These are phyloP conservation scores for Trichosanthes truncata DNA, from an alignment of 306 rosid genomes.

Conservation along the genomic window DNA sequence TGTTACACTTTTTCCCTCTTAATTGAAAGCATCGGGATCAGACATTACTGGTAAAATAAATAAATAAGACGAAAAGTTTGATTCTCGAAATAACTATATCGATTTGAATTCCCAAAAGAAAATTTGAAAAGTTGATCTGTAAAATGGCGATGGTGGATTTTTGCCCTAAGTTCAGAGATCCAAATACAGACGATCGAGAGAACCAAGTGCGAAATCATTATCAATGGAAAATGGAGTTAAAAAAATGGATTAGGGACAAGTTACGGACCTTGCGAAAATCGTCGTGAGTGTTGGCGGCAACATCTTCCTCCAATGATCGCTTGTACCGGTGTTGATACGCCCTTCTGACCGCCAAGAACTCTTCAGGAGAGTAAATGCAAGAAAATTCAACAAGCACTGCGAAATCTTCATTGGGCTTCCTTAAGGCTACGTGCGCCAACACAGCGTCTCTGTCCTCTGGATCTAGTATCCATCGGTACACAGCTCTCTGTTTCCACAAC, in stretches of 20 bases:
- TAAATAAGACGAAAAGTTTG: not conserved
- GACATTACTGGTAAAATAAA: not conserved
- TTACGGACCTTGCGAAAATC: conserved; percentile 59
- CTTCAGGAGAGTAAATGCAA: conserved; percentile 44
- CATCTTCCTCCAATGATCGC: conserved; percentile 77
- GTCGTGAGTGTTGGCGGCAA: conserved; percentile 56
- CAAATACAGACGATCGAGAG: not conserved
- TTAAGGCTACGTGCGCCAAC: conserved; percentile 50
- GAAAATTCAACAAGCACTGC: conserved; percentile 51
- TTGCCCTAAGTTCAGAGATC: not conserved
- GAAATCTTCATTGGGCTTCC: conserved; percentile 21
- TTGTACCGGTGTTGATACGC: conserved; percentile 68
- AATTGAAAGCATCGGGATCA: not conserved
- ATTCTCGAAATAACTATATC: not conserved
- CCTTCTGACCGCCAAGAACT: conserved; percentile 46
- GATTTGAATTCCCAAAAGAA: not conserved
- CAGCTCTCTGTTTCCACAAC: conserved; percentile 41
- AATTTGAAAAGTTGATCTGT: not conserved
- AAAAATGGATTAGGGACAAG: not conserved
- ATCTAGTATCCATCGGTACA: conserved; percentile 69
- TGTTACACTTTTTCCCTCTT: not conserved
- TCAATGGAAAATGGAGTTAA: not conserved
- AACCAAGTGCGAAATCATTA: not conserved
- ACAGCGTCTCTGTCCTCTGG: conserved; percentile 68
- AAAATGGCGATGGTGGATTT: not conserved